Evolutionary conservation across 2,329 filamentous ascomycete genomes (phyloP), one percentile per base, ranked within the genome.

Genomic region (Aureobasidium zeae): DNA sequence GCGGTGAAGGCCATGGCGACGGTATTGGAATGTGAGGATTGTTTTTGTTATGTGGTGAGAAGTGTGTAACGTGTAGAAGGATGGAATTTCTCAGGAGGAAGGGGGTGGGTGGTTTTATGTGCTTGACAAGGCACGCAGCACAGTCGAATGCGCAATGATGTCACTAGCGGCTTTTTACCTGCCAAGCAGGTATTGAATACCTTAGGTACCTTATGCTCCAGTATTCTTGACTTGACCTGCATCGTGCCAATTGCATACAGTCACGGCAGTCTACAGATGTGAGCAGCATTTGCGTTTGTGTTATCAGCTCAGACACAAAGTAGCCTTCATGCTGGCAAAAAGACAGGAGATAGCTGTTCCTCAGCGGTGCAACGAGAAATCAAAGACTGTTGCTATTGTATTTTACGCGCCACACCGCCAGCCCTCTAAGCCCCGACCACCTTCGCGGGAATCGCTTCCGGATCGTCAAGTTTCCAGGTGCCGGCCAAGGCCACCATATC

Each of bases 1-100:
- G 70, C 71, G 56, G 74, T 77, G 70, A 77, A 75, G 66, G 73
- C 65, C 74, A 77, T 79, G 58, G 46, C 69, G 67, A 52, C 44
- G 56, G 48, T 52, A 8, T 31, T 41, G 37, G 19, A 17, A 13
- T 24, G 20, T 20, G 35, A 11, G 16, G 12, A 13, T 30, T 29
- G 36, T 13, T 29, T 12, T 29, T 21, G 36, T 11, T 39, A 5
- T 30, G 11, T 38, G 16, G 24, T 31, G 19, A 19, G 13, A 17
- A 10, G 15, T n/a, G 13, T 41, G 37, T 41, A 28, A 28, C 37
- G 31, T 19, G 15, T 41, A 10, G 7, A 7, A 32, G 20, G n/a
- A n/a, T 25, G 20, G 11, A 25, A 31, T 32, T 26, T 10, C 16
- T 15, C 17, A 21, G 36, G 22, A 16, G 13, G 22, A 26, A 3